These are phyloP conservation scores for Pseudogymnoascus sp. DNA, from an alignment of 2,329 filamentous ascomycete species.

Conservation along the genomic window DNA sequence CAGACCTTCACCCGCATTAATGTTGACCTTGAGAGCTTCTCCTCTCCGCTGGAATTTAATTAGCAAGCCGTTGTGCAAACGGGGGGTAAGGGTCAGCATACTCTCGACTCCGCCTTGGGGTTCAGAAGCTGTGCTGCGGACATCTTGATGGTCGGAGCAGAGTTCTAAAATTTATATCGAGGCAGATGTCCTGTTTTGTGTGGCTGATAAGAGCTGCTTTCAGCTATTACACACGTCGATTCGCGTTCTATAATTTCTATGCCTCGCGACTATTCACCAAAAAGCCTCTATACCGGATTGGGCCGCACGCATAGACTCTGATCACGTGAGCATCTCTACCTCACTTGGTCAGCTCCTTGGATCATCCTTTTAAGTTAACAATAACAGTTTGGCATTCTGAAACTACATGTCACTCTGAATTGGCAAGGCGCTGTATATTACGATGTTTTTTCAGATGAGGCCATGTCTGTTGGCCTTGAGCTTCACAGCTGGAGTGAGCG, in stretches of 20 bases:
- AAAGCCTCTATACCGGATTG: conserved; percentile 7
- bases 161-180: conserved; percentile 13
- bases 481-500: conserved; percentile 18
- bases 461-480: conserved; percentile 16
- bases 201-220: conserved; percentile 6
- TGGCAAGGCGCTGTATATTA: not conserved
- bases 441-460: not conserved
- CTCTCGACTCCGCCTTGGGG: conserved; percentile 95
- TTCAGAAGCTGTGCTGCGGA: conserved; percentile 97
- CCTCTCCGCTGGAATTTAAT: conserved; percentile 65
- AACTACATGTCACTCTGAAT: not conserved
- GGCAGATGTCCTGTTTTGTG: conserved; percentile 11
- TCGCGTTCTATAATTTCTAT: conserved; percentile 11
- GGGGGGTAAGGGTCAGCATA: conserved; percentile 40
- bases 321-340: not conserved
- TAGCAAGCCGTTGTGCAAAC: conserved; percentile 22
- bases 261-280: conserved; percentile 10
- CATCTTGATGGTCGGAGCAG: conserved; percentile 46
- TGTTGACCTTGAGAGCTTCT: conserved; percentile 95
- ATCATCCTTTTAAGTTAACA: not conserved
- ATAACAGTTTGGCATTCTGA: not conserved
- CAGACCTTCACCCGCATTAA: conserved; percentile 86
- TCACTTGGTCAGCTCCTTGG: not conserved
- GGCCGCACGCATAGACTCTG: not conserved
- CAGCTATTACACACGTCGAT: conserved; percentile 7